Conservation (phyloP, 2,329 filamentous ascomycete species). For the Thielaviopsis musarum region DNA sequence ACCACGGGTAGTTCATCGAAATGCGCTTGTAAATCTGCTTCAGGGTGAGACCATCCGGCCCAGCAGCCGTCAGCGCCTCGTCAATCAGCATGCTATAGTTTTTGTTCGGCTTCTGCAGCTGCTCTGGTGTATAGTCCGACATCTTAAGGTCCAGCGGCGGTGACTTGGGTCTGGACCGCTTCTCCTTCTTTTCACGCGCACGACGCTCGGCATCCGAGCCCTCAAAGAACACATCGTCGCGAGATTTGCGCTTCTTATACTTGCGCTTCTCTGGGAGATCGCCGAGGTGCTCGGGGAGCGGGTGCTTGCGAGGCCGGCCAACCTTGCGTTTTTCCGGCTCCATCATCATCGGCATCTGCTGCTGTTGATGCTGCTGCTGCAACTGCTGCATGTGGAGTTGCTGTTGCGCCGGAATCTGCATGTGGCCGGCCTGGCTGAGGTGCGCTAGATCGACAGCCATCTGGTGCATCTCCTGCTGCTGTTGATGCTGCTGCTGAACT, state of each 20-base stretch:
- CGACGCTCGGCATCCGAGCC: constrained; percentile 38
- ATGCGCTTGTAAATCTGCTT: constrained; percentile 50
- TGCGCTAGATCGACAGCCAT: constrained; percentile 6
- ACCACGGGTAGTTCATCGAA: constrained; percentile 39
- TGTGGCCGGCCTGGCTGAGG: constrained; percentile 1
- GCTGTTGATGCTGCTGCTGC: constrained; percentile 2
- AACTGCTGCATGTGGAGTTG: not conserved
- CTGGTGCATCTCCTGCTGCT: constrained; percentile 5
- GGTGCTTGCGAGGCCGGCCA: constrained; percentile 47
- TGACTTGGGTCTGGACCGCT: constrained; percentile 37
- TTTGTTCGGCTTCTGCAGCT: constrained; percentile 44
- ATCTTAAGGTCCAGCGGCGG: constrained; percentile 38
- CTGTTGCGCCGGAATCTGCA: constrained; percentile 3
- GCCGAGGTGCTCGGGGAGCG: constrained; percentile 36
- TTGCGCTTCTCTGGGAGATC: constrained; percentile 46
- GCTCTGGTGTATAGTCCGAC: constrained; percentile 39
- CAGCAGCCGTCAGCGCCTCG: constrained; percentile 38
- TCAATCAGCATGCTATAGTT: constrained; percentile 46
- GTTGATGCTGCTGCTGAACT: not conserved
- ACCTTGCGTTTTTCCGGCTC: constrained; percentile 43
- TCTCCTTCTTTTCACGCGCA: constrained; percentile 41
- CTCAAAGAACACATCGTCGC: constrained; percentile 30
- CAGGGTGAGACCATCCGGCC: constrained; percentile 35
- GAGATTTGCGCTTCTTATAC: constrained; percentile 45
- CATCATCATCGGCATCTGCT: not conserved